Evolutionary conservation across 768 basidiomycete genomes (phyloP).

Genomic region (Naganishia vishniacii): DNA sequence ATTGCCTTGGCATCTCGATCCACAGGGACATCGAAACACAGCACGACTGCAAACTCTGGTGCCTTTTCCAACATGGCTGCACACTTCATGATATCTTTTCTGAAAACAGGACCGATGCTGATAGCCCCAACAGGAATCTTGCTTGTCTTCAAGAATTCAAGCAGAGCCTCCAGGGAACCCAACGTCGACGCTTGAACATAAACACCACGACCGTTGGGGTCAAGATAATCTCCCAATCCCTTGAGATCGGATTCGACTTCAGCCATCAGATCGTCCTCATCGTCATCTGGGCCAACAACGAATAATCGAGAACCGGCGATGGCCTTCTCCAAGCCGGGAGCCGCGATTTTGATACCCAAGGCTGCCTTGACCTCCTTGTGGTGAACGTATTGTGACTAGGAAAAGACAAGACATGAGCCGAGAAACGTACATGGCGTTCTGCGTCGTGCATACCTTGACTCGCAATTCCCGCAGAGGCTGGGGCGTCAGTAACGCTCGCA

Average conservation of each 20-base stretch:
- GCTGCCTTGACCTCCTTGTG: conserved; percentile 97
- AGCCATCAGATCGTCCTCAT: conserved; percentile 88
- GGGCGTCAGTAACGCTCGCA: conserved; percentile 88
- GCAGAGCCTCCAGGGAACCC: conserved; percentile 89
- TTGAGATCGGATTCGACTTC: conserved; percentile 96
- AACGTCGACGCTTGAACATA: conserved; percentile 96
- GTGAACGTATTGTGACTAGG: conserved; percentile 87
- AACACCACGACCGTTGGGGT: conserved; percentile 92
- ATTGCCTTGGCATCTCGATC: conserved; percentile 88
- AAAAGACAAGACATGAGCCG: conserved; percentile 8
- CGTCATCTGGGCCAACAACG: conserved; percentile 88
- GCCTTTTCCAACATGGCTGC: conserved; percentile 93
- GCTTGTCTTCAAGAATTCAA: conserved; percentile 89
- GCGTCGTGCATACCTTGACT: conserved; percentile 68
- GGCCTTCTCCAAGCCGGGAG: conserved; percentile 92
- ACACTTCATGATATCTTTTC: conserved; percentile 86
- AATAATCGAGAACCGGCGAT: conserved; percentile 93
- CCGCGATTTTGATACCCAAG: conserved; percentile 88
- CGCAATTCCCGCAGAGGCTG: conserved; percentile 93
- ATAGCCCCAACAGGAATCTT: conserved; percentile 97
- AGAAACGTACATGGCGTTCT: background rate
- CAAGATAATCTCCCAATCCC: conserved; percentile 77
- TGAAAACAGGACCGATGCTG: conserved; percentile 95
- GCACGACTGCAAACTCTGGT: conserved; percentile 86
- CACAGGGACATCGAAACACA: conserved; percentile 91